Evolutionary conservation across 495 filamentous ascomycete genomes (phyloP).

Genomic region (Tuber aestivum): DNA sequence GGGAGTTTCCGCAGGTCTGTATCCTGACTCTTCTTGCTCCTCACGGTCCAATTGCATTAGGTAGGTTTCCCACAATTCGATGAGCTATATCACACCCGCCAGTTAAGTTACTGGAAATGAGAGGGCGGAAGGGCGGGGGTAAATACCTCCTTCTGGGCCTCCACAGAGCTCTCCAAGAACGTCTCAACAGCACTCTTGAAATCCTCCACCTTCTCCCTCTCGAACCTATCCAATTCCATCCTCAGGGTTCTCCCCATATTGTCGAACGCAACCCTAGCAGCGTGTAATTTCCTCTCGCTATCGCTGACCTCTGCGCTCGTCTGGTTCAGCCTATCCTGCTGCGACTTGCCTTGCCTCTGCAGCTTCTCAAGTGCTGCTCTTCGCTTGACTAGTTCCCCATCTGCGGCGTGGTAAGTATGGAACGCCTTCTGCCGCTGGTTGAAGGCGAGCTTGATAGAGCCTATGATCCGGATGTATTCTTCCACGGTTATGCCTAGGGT

Average conservation of each 20-base stretch:
- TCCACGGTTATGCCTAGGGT: conserved; percentile 96
- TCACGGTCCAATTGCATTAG: conserved; percentile 89
- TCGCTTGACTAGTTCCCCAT: conserved; percentile 80
- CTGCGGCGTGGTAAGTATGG: conserved; percentile 83
- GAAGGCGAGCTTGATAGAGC: conserved; percentile 86
- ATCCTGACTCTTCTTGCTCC: conserved; percentile 76
- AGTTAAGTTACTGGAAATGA: conserved; percentile 15
- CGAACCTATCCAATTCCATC: conserved; percentile 83
- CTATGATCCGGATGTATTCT: conserved; percentile 94
- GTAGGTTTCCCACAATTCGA: conserved; percentile 98
- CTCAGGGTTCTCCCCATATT: conserved; percentile 96
- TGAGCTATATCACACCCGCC: conserved; percentile 58
- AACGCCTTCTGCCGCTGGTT: conserved; percentile 88
- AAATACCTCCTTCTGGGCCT: conserved; percentile 95
- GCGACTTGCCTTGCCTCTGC: conserved; percentile 82
- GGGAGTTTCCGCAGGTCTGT: conserved; percentile 49
- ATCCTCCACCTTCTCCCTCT: conserved; percentile 96
- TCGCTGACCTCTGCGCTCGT: conserved; percentile 85
- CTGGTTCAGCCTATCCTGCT: conserved; percentile 91
- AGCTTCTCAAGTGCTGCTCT: conserved; percentile 84
- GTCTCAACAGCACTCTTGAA: conserved; percentile 98
- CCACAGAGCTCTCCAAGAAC: conserved; percentile 89
- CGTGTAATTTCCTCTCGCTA: conserved; percentile 88
- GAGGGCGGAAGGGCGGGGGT: neutral
- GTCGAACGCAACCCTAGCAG: conserved; percentile 82